Base-by-base conservation (phyloP, 164 flowering plant species). In the Umbilicus rupestris region DNA sequence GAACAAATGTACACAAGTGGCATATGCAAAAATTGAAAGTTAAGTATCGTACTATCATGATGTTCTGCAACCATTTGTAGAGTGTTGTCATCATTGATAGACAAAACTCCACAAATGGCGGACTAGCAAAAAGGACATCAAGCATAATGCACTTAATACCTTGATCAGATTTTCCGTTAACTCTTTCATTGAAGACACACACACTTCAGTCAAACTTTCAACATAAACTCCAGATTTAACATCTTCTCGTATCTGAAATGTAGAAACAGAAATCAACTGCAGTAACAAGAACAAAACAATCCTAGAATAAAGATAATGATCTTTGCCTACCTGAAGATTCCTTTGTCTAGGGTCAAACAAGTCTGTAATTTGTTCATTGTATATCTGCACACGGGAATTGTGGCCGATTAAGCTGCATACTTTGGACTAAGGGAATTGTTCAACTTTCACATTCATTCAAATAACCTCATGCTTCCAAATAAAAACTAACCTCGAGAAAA, bases 361-460 rank as follows among this genome's bases (percentile, higher is more conserved):
- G 77, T 95, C 97, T 20, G 99, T 89, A 59, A 95, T 95, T 81
- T 95, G 99, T 66, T 95, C 99, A 84, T 95, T 95, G 73, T 95
- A 95, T 16, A 95, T 95, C 97, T 94, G 90, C 69, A 73, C 24
- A 5, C 20, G 4, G 20, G 24, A 49, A 19, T 19, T 46, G 22
- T 46, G 5, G 5, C 12, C 24, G 30, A 52, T 10, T 24, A 55
- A 28, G 15, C n/a, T 30, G 4, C 33, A 28, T 7, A 35, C 7
- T 35, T 3, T 35, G 37, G 7, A 7, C 7, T 35, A 3, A 5
- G 57, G 8, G 59, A 26, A 29, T 7, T 17, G 39, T n/a, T 62
- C 44, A 71, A 55, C 14, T 24, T 11, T 11, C 41, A 26, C 7
- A 20, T 50, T 15, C 52, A 41, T 31, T 39, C 8, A n/a, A n/a